These are phyloP conservation scores for Hyphopichia burtonii DNA, from an alignment of 1,139 yeast species.

Conservation along the genomic window DNA sequence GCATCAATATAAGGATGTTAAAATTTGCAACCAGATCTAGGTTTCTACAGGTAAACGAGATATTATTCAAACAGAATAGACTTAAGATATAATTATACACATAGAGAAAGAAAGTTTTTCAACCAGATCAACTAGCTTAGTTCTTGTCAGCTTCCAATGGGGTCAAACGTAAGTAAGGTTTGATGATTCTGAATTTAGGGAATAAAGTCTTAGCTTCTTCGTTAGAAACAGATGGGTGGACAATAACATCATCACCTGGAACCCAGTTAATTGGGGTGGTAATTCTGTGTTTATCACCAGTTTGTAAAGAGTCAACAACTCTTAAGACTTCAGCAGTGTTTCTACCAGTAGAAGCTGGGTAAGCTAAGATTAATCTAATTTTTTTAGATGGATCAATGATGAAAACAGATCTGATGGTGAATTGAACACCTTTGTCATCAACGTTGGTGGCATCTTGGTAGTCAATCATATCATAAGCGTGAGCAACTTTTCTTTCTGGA, in stretches of 20 bases:
- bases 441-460: conserved; percentile 81
- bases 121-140: not conserved
- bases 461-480: conserved; percentile 76
- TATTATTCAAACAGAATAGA: not conserved
- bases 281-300: conserved; percentile 67
- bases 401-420: conserved; percentile 81
- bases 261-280: conserved; percentile 88
- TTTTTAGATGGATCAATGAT: conserved; percentile 78
- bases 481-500: conserved; percentile 66
- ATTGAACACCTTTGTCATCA: conserved; percentile 66
- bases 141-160: conserved; percentile 22
- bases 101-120: not conserved
- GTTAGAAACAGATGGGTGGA: conserved; percentile 69
- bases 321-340: conserved; percentile 85
- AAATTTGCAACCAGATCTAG: too few relatives aligned
- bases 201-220: conserved; percentile 71
- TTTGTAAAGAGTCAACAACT: conserved; percentile 76
- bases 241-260: conserved; percentile 83
- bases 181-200: conserved; percentile 74
- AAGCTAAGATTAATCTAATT: conserved; percentile 68
- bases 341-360: conserved; percentile 87
- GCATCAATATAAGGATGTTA: too few relatives aligned
- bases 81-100: not conserved
- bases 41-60: too few relatives aligned
- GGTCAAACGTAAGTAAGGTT: conserved; percentile 64